Base-by-base conservation (phyloP, 208 protist species). In the Wallacemonas sp. region DNA sequence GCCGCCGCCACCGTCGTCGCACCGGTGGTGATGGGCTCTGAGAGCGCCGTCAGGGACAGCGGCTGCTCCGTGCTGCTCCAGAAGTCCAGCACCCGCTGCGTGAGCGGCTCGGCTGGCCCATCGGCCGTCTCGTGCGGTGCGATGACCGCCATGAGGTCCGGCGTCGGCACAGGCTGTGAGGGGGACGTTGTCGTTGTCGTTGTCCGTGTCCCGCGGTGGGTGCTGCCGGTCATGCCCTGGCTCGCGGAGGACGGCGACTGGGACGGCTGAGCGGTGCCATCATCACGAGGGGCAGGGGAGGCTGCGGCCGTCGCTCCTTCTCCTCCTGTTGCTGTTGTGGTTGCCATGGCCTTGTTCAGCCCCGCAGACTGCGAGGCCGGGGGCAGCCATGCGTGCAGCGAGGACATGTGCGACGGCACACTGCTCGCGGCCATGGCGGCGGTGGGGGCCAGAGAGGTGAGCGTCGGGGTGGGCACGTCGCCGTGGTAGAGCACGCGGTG, bases 31-130 rank as follows among this genome's bases (percentile, higher is more conserved):
- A n/a, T n/a, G n/a, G n/a, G n/a, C n/a, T n/a, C n/a, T n/a, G n/a
- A n/a, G n/a, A 49, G 11, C 32, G 54, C 32, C 3, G 70, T 55
- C 22, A 70, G 31, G n/a, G 61, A 33, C 20, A 85, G 57, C 32
- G 75, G 79, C 59, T 72, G 49, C 48, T 85, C 79, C n/a, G 65
- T 64, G 11, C 74, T 81, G 65, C 71, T 72, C 79, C 79, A 85
- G 42, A 76, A 22, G 48, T 80, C 74, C 23, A 85, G 44, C 8
- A 49, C 61, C 22, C 52, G 61, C 44, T 16, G 29, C 7, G 44
- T 65, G 25, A 39, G 28, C 5, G 32, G 52, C 18, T 59, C 52
- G 32, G 20, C 39, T 4, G 2, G 29, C 18, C 16, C 54, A 48
- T 18, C 18, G 1, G 20, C 20, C 18, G 16, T 16, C 44, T 22